These are phyloP conservation scores for Nannizziopsis barbatae DNA, from an alignment of 2,329 filamentous ascomycete genomes.

Conservation along the genomic window DNA sequence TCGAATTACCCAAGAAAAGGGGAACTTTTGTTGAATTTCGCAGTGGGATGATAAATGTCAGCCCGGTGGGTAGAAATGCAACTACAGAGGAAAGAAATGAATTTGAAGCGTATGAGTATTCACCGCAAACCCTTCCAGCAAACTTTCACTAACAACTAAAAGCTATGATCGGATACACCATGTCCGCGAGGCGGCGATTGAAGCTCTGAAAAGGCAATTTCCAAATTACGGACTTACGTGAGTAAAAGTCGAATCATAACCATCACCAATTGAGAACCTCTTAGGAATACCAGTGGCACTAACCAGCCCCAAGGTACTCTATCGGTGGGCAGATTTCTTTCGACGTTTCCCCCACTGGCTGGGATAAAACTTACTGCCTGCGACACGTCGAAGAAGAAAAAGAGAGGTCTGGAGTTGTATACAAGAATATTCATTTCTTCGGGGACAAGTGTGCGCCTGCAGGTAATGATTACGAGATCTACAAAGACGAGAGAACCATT, in stretches of 20 bases:
- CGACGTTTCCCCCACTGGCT: conserved; percentile 90
- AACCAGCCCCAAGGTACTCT: conserved; percentile 53
- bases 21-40: conserved; percentile 57
- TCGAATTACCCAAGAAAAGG: conserved; percentile 53
- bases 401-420: conserved; percentile 52
- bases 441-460: conserved; percentile 88
- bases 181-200: conserved; percentile 65
- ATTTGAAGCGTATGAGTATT: conserved; percentile 49
- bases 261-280: neutral
- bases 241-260: conserved; percentile 23
- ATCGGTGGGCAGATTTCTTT: conserved; percentile 98
- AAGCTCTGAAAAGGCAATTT: conserved; percentile 67
- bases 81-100: conserved; percentile 66
- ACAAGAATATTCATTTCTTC: conserved; percentile 91
- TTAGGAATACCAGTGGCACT: neutral
- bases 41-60: conserved; percentile 56
- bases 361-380: conserved; percentile 98
- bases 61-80: conserved; percentile 66
- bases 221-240: conserved; percentile 73
- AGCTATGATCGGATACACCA: conserved; percentile 43
- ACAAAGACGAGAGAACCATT: conserved; percentile 63
- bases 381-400: conserved; percentile 73
- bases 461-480: conserved; percentile 96
- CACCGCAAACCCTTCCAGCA: neutral
- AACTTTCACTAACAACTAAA: conserved; percentile 36